These are phyloP conservation scores for Sporodiniella umbellata DNA, from an alignment of 371 early-diverging fungal species.

Conservation along the genomic window DNA sequence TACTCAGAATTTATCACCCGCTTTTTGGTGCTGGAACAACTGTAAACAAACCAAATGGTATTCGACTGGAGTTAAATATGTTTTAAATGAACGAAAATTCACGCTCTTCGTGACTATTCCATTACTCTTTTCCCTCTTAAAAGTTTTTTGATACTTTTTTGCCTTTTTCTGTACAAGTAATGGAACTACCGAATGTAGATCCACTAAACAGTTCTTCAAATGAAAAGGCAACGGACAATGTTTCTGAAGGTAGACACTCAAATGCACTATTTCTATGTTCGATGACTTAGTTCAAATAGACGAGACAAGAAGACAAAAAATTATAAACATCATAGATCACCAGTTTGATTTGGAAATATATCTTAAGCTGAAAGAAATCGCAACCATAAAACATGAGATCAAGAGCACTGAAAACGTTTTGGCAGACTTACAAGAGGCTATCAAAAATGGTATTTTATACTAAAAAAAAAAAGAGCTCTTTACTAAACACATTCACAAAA, in stretches of 20 bases:
- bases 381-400: constrained; percentile 55
- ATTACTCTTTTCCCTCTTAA: too few species aligned
- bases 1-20: too few species aligned
- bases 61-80: too few species aligned
- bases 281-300: too few species aligned
- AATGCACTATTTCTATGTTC: too few species aligned
- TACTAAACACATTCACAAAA: neutral
- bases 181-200: constrained; percentile 19
- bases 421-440: constrained; percentile 45
- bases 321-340: constrained; percentile 57
- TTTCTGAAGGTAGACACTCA: constrained; percentile 12
- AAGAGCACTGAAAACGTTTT: constrained; percentile 51
- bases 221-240: constrained; percentile 11
- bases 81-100: too few species aligned
- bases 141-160: neutral
- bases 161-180: too few species aligned
- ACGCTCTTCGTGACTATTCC: too few species aligned
- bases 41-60: too few species aligned
- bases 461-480: neutral
- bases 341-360: constrained; percentile 76
- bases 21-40: too few species aligned
- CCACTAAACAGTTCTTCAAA: constrained; percentile 1
- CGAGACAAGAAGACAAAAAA: constrained; percentile 49
- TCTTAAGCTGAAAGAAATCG: constrained; percentile 61
- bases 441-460: constrained; percentile 49